Conservation (phyloP, 306 rosid species). For the Cajanus cajan region DNA sequence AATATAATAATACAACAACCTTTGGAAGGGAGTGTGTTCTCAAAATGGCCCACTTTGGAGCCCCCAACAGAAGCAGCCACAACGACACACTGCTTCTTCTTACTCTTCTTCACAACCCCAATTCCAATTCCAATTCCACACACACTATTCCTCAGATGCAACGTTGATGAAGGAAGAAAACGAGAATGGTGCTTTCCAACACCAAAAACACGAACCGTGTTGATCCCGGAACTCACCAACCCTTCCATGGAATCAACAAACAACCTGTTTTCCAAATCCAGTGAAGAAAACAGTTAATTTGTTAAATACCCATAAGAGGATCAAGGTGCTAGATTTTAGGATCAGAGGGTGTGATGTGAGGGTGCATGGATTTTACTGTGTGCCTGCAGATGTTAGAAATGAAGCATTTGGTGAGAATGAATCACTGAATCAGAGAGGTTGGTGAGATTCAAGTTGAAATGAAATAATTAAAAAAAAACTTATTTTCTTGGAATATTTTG, state of each 20-base stretch:
- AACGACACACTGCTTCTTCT: conserved; percentile 3
- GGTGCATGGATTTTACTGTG: background rate
- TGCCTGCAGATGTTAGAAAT: background rate
- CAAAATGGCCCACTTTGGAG: conserved; percentile 38
- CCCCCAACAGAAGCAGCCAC: conserved; percentile 40
- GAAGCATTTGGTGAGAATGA: background rate
- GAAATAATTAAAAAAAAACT: too few species aligned
- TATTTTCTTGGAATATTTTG: too few species aligned
- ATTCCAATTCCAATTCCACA: conserved; percentile 25
- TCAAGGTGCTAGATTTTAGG: background rate
- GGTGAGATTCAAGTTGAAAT: background rate
- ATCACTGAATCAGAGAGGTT: too few species aligned
- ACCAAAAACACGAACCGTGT: conserved; percentile 32
- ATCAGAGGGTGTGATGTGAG: background rate
- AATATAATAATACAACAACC: conserved; percentile 27
- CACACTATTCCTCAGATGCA: conserved; percentile 25
- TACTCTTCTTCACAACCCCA: conserved; percentile 22
- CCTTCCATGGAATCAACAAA: conserved; percentile 43
- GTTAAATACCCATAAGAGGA: background rate
- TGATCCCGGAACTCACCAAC: conserved; percentile 40
- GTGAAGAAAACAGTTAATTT: background rate
- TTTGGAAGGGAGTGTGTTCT: conserved; percentile 55
- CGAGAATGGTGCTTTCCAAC: conserved; percentile 21
- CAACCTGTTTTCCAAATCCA: conserved; percentile 13
- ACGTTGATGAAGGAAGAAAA: conserved; percentile 19